Conservation (phyloP, 225 moss, liverwort and hornwort species). For the Rhytidiadelphus loreus region DNA sequence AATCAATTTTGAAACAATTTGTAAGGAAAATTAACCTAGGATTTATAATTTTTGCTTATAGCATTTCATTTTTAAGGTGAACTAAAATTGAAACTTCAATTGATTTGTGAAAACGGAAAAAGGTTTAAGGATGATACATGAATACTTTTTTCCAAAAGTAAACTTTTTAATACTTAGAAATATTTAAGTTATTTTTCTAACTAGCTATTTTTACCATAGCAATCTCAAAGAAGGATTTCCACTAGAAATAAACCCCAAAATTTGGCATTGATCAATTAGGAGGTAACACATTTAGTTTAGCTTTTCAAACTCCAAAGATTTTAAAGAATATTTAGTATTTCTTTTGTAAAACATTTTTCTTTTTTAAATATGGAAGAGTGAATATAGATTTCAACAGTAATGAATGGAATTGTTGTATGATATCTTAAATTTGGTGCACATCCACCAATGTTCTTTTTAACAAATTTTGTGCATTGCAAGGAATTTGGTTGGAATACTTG, state of each 20-base stretch:
- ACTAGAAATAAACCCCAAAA: not conserved
- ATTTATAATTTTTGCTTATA: not conserved
- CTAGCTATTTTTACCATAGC: rapidly evolving
- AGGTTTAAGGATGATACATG: too few relatives aligned
- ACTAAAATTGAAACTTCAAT: not conserved
- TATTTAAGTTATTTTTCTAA: not conserved
- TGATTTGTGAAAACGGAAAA: not conserved
- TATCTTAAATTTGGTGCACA: not conserved
- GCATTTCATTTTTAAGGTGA: not conserved
- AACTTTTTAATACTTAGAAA: too few relatives aligned
- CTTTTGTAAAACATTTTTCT: not conserved
- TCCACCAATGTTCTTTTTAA: not conserved
- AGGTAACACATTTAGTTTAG: not conserved
- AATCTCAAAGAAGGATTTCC: not conserved
- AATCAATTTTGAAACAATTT: too few relatives aligned
- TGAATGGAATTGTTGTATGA: not conserved
- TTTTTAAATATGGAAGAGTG: not conserved
- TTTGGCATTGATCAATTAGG: not conserved
- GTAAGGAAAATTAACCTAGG: too few relatives aligned
- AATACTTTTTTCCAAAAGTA: too few relatives aligned
- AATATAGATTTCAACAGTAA: not conserved
- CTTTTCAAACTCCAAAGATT: too few relatives aligned
- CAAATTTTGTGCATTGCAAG: not conserved
- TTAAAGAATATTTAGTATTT: not conserved
- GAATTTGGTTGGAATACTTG: not conserved